Conservation (phyloP, 345 rosid species). For the Viola odorata region DNA sequence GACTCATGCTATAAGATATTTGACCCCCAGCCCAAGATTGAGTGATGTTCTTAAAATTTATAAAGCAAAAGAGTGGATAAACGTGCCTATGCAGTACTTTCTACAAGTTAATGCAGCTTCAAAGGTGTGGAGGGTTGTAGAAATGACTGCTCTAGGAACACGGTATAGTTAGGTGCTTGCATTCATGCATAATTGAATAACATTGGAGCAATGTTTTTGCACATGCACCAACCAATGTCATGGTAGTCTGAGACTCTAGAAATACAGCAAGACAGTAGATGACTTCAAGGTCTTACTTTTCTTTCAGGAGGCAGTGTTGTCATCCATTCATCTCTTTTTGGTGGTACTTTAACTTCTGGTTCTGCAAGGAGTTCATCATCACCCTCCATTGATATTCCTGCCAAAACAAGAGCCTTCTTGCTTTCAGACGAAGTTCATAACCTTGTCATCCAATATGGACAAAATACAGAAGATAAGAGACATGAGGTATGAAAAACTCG, state of each 20-base stretch:
- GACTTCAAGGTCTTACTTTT: conserved; percentile 43
- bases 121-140: too few species aligned
- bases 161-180: too few species aligned
- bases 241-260: too few species aligned
- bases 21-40: too few species aligned
- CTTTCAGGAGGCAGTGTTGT: conserved; percentile 90
- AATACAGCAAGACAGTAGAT: neutral
- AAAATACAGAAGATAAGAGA: neutral
- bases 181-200: too few species aligned
- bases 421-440: conserved; percentile 5
- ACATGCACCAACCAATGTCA: neutral
- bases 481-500: neutral
- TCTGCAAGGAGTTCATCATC: conserved; percentile 82
- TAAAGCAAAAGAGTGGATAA: too few species aligned
- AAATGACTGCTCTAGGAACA: too few species aligned
- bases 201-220: too few species aligned
- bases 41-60: too few species aligned
- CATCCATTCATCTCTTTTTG: conserved; percentile 95
- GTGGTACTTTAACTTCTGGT: conserved; percentile 57
- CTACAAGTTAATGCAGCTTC: too few species aligned
- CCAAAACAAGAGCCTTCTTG: conserved; percentile 11
- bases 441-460: neutral
- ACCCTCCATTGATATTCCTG: conserved; percentile 96
- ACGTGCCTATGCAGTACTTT: too few species aligned
- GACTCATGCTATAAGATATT: too few species aligned